A percentile compares a stretch with the other conserved stretches of the same genome.
Conservation (phyloP, 2,329 filamentous ascomycete genomes). For the Fusarium decemcellulare region DNA sequence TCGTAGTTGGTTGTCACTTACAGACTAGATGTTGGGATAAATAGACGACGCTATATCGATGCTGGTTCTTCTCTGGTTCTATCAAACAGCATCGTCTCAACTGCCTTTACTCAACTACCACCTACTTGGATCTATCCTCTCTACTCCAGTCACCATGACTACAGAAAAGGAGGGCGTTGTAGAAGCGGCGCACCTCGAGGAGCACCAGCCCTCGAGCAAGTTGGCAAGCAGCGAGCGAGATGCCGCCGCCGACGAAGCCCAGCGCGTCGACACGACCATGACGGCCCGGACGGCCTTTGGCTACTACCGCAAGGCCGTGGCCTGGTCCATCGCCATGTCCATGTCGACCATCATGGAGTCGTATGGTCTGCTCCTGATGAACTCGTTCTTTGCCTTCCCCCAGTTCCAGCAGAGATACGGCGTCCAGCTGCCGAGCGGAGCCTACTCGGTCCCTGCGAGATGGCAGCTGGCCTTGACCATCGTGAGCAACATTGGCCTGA, state of each 20-base stretch:
- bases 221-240: neutral
- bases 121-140: neutral
- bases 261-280: slow-evolving; percentile 9
- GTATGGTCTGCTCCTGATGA: slow-evolving; percentile 39
- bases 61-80: too few relatives aligned
- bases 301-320: slow-evolving; percentile 35
- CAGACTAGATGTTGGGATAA: too few relatives aligned
- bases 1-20: too few relatives aligned
- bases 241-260: slow-evolving; percentile 13
- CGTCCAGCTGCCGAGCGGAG: slow-evolving; percentile 26
- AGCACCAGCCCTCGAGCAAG: neutral
- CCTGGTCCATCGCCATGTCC: slow-evolving; percentile 38
- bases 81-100: too few relatives aligned
- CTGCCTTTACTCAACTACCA: too few relatives aligned
- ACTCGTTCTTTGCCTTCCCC: slow-evolving; percentile 37
- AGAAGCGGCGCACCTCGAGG: neutral
- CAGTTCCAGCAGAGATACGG: slow-evolving; percentile 37
- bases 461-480: slow-evolving; percentile 40
- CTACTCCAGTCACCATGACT: neutral
- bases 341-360: slow-evolving; percentile 42
- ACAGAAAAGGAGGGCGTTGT: neutral
- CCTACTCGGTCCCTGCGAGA: slow-evolving; percentile 27
- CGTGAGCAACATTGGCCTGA: slow-evolving; percentile 27
- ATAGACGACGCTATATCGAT: too few relatives aligned
- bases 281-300: slow-evolving; percentile 2